A percentile compares a stretch with the other conserved stretches of the same genome.
These are phyloP conservation scores for Emydomyces testavorans DNA, from an alignment of 2,329 filamentous ascomycete species.

Conservation along the genomic window DNA sequence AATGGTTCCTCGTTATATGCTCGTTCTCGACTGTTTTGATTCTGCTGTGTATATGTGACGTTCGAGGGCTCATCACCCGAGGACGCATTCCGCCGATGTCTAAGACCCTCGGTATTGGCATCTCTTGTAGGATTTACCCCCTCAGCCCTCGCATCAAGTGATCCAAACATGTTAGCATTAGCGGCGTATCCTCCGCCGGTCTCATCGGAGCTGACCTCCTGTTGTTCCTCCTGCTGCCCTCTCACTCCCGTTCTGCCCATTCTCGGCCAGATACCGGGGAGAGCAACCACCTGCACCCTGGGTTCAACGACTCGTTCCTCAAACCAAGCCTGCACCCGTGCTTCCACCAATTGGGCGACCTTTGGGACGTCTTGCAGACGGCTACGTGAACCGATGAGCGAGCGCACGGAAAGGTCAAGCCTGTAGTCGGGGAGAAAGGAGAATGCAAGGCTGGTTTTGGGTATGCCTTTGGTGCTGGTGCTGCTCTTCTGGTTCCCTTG, in stretches of 20 bases:
- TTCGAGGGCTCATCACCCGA: not conserved
- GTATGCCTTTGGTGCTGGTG: slow-evolving; percentile 41
- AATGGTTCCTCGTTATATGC: slow-evolving; percentile 23
- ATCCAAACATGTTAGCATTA: slow-evolving; percentile 8
- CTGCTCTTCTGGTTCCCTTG: slow-evolving; percentile 13
- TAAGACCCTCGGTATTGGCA: slow-evolving; percentile 25
- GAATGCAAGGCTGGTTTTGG: slow-evolving; percentile 78
- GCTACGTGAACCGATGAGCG: slow-evolving; percentile 51
- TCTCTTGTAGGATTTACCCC: slow-evolving; percentile 18
- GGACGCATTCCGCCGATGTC: slow-evolving; percentile 20
- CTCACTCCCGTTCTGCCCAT: slow-evolving; percentile 40
- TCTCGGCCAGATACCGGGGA: slow-evolving; percentile 52
- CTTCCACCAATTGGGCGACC: slow-evolving; percentile 54
- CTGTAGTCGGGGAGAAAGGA: slow-evolving; percentile 62
- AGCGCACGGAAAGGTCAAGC: slow-evolving; percentile 53
- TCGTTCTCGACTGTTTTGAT: slow-evolving; percentile 1
- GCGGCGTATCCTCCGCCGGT: not conserved
- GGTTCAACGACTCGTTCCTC: slow-evolving; percentile 56
- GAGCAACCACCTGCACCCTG: slow-evolving; percentile 52
- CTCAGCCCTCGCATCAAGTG: not conserved
- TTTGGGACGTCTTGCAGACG: slow-evolving; percentile 56
- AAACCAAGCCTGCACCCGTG: slow-evolving; percentile 54
- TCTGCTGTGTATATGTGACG: not conserved
- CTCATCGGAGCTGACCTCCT: slow-evolving; percentile 15
- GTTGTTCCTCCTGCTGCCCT: slow-evolving; percentile 33